Percentiles rank a stretch among this genome's conserved stretches.
phyloP scores from a whole-genome alignment of 805 yeast species.

The Yueomyces sinensis region DNA sequence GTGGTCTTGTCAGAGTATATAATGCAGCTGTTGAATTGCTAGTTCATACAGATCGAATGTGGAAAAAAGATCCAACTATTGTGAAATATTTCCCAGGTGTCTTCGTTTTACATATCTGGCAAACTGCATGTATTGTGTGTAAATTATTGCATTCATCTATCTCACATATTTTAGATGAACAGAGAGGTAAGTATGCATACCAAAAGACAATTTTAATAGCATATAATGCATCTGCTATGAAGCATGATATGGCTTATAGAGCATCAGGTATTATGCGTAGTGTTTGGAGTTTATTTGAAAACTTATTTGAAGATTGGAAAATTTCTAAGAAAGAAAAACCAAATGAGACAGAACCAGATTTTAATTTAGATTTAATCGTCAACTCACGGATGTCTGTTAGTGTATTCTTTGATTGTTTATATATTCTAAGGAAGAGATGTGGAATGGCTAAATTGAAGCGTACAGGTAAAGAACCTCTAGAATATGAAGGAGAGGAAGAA shows the following conservation, averaged over 20 bases:
- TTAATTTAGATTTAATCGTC: conserved; percentile 38
- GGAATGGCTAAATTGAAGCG: conserved; percentile 62
- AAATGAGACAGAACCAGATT: conserved; percentile 7
- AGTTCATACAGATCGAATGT: conserved; percentile 51
- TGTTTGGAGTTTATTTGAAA: conserved; percentile 78
- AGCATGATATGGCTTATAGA: conserved; percentile 86
- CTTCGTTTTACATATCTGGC: conserved; percentile 77
- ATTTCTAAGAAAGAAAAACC: conserved; percentile 6
- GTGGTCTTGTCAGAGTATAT: conserved; percentile 65
- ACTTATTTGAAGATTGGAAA: conserved; percentile 43
- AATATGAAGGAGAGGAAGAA: conserved; percentile 14
- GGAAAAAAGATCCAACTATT: conserved; percentile 44
- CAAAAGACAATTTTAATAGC: conserved; percentile 55
- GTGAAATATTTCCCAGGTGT: conserved; percentile 75
- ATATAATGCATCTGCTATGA: conserved; percentile 68
- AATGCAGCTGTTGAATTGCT: conserved; percentile 67
- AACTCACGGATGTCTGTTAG: conserved; percentile 85
- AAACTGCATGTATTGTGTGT: conserved; percentile 74
- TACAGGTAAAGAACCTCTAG: conserved; percentile 14
- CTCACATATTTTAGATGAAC: conserved; percentile 50
- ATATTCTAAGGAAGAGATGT: conserved; percentile 72
- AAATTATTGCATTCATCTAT: conserved; percentile 68
- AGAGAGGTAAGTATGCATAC: conserved; percentile 58
- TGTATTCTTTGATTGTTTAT: conserved; percentile 81
- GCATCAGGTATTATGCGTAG: conserved; percentile 90